Evolutionary conservation across 1,139 yeast genomes (phyloP), one percentile per base, ranked within the genome.

Genomic region (Candida pseudocylindracea): DNA sequence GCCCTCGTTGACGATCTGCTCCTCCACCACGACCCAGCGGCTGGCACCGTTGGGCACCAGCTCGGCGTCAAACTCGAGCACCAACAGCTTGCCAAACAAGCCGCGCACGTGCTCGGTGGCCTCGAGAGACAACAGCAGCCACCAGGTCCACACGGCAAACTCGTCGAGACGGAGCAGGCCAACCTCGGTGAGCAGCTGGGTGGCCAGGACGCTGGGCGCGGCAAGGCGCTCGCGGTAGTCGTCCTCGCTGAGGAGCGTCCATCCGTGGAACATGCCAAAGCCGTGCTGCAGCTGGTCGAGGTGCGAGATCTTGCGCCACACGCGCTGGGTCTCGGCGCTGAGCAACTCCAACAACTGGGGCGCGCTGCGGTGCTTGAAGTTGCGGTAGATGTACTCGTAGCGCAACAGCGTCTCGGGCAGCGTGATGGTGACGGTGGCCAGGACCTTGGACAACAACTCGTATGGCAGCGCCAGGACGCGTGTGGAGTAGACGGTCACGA

Each of bases 141-240:
- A 56, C 94, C 94, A 81, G 0, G 93, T 68, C 93, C 93, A 81
- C 26, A 80, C 78, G 44, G 74, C 80, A 46, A 76, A 81, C 46
- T 81, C 94, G 49, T 79, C 92, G 27, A 81, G 67, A 2, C 80
- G 63, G 1, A 78, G 74, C 11, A 75, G 63, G 2, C 60, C 51
- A 2, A 80, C 71, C 26, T 71, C 65, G 4, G 61, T 51, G 36
- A 45, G 54, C 20, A 53, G 42, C 2, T 65, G 63, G 12, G 57
- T 55, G 36, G 56, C 49, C 26, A 25, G 26, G 6, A 15, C 20
- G 20, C 20, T 15, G 2, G 48, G 46, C 4, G 10, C 15, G 12
- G 15, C 15, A 12, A 11, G 15, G 5, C 10, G 13, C 5, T 9
- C 11, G 26, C 44, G 47, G 34, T 48, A 51, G 7, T 43, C 41